These are phyloP conservation scores for Wickerhamiella galacta DNA, from an alignment of 805 yeast species.

Conservation along the genomic window DNA sequence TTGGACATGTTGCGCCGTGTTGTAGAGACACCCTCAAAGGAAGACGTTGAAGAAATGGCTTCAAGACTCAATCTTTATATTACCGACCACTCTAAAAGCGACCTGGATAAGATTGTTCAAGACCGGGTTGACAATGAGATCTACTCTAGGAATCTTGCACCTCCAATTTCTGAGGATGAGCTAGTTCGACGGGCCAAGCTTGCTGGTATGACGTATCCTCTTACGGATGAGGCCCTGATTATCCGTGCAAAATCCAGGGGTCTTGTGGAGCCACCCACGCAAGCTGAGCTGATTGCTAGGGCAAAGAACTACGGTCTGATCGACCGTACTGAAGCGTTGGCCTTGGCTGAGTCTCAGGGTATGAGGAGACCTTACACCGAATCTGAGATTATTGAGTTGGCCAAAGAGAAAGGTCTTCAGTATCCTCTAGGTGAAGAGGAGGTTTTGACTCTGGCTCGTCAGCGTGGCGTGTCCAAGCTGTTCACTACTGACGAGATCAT, in stretches of 20 bases:
- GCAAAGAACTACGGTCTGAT: slow-evolving; percentile 4
- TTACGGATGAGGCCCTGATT: neutral
- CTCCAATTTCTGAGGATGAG: slow-evolving; percentile 6
- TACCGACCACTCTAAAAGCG: slow-evolving; percentile 2
- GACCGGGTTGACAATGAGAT: slow-evolving; percentile 10
- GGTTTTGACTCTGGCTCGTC: slow-evolving; percentile 14
- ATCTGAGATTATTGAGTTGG: slow-evolving; percentile 25
- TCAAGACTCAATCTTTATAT: slow-evolving; percentile 12
- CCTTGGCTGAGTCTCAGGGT: slow-evolving; percentile 3
- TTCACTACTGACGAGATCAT: slow-evolving; percentile 15
- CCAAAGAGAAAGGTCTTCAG: slow-evolving; percentile 14
- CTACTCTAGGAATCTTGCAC: slow-evolving; percentile 9
- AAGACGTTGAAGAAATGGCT: slow-evolving; percentile 17
- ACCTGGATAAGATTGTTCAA: slow-evolving; percentile 5
- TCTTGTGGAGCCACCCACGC: slow-evolving; percentile 1
- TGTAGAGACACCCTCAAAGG: slow-evolving; percentile 19
- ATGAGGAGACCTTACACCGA: no score
- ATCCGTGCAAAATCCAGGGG: slow-evolving; percentile 1
- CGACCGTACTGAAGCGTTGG: slow-evolving; percentile 5
- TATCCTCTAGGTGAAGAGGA: slow-evolving; percentile 2
- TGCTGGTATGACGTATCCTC: slow-evolving; percentile 1
- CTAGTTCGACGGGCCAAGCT: slow-evolving; percentile 1
- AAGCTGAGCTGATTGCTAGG: slow-evolving; percentile 4
- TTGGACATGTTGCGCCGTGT: slow-evolving; percentile 18
- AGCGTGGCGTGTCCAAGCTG: no score